phyloP scores from a whole-genome alignment of 805 yeast species.

The Tetrapisispora taiwanensis region DNA sequence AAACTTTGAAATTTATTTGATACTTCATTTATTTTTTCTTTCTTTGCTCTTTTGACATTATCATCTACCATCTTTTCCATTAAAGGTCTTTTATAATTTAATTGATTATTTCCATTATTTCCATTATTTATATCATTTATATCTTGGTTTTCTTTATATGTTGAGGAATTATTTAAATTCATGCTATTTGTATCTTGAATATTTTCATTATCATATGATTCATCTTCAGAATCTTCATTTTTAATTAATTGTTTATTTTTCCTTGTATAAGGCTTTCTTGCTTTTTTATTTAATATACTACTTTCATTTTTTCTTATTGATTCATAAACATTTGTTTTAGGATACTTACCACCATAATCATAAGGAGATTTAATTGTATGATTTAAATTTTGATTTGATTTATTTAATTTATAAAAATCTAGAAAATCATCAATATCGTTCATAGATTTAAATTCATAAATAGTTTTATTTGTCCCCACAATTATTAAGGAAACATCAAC shows the following conservation, averaged over 20 bases:
- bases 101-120: no score
- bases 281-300: constrained; percentile 2
- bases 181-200: constrained; percentile 5
- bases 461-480: constrained; percentile 69
- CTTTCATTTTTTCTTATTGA: constrained; percentile 3
- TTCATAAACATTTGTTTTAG: constrained; percentile 13
- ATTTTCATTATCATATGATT: constrained; percentile 2
- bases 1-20: constrained; percentile 2
- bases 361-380: constrained; percentile 33
- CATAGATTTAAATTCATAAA: constrained; percentile 75
- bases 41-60: background rate
- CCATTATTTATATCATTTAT: background rate
- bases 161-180: constrained; percentile 2
- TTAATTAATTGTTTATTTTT: background rate
- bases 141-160: background rate
- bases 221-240: background rate
- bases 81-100: background rate
- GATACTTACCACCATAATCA: constrained; percentile 53
- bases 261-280: constrained; percentile 4
- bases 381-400: constrained; percentile 4
- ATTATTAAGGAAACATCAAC: constrained; percentile 89
- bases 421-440: constrained; percentile 43
- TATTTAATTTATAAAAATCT: constrained; percentile 30
- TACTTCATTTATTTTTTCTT: background rate
- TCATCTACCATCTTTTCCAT: constrained; percentile 4